These are phyloP conservation scores for Skeletonema costatum DNA, from an alignment of 108 stramenopile genomes.

Conservation along the genomic window DNA sequence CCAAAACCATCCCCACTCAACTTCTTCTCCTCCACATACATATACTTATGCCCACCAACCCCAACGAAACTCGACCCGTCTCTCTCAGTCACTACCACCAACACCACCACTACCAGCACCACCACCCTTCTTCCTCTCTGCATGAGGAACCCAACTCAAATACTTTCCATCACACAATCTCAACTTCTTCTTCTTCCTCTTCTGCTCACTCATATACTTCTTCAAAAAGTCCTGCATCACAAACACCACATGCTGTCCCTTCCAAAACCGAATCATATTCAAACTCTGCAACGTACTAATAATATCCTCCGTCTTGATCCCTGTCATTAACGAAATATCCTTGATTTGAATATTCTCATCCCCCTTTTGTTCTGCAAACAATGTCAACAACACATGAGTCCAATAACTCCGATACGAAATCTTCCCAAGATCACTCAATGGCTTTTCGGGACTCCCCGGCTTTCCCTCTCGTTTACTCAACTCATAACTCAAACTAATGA, in stretches of 20 bases:
- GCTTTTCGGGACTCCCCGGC: slow-evolving; percentile 97
- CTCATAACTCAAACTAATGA: slow-evolving; percentile 96
- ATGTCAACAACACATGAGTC: slow-evolving; percentile 79
- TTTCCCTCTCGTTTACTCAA: slow-evolving; percentile 89
- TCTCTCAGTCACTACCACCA: neutral
- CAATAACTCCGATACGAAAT: slow-evolving; percentile 95
- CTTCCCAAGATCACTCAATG: slow-evolving; percentile 95
- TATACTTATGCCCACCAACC: too few relatives aligned
- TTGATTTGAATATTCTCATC: slow-evolving; percentile 77
- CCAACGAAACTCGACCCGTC: too few relatives aligned
- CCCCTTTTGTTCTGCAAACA: slow-evolving; percentile 52
- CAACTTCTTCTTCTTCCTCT: slow-evolving; percentile 70
- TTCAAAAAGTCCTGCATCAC: slow-evolving; percentile 78
- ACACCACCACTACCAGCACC: neutral
- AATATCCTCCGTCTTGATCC: slow-evolving; percentile 97
- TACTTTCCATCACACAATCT: slow-evolving; percentile 69
- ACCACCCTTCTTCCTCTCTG: slow-evolving; percentile 50
- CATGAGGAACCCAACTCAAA: slow-evolving; percentile 67
- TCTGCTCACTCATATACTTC: slow-evolving; percentile 76
- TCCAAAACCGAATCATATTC: slow-evolving; percentile 97
- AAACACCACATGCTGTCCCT: slow-evolving; percentile 97
- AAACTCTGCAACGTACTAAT: slow-evolving; percentile 94
- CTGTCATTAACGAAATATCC: slow-evolving; percentile 85
- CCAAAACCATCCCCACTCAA: too few relatives aligned
- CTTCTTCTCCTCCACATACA: too few relatives aligned